Percentiles rank a stretch among this genome's conserved stretches.
Conservation (phyloP, 2,329 filamentous ascomycete species). For the Penicillium griseofulvum region DNA sequence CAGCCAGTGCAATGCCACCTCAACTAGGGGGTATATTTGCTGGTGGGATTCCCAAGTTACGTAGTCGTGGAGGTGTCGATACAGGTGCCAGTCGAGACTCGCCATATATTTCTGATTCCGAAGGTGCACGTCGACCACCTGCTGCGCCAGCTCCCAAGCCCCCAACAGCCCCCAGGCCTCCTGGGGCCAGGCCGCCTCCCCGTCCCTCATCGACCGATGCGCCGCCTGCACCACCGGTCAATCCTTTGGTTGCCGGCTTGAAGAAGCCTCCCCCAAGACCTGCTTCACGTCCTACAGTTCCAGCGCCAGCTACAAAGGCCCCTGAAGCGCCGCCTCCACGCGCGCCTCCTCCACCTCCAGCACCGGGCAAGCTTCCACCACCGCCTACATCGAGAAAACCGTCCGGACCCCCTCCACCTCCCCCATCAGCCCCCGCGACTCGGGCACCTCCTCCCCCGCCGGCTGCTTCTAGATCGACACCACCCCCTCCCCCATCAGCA, state of each 20-base stretch:
- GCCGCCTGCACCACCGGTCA: constrained; percentile 51
- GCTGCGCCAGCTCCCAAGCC: constrained; percentile 55
- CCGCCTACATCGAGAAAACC: constrained; percentile 60
- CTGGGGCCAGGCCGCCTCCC: constrained; percentile 51
- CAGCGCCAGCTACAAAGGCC: constrained; percentile 55
- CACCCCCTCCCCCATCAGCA: constrained; percentile 26
- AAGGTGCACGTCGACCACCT: constrained; percentile 53
- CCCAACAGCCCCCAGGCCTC: constrained; percentile 53
- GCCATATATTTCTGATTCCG: constrained; percentile 79
- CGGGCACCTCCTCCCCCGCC: constrained; percentile 44
- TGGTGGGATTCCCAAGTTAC: constrained; percentile 91
- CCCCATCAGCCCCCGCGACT: constrained; percentile 44
- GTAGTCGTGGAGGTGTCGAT: constrained; percentile 79
- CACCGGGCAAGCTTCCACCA: constrained; percentile 49
- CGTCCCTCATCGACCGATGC: constrained; percentile 51
- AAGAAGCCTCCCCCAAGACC: constrained; percentile 56
- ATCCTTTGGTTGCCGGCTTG: constrained; percentile 55
- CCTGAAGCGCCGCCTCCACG: constrained; percentile 48
- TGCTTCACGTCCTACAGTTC: constrained; percentile 57
- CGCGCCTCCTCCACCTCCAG: constrained; percentile 67
- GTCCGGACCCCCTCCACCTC: constrained; percentile 49
- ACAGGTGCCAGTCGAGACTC: constrained; percentile 70
- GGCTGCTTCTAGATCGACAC: constrained; percentile 46
- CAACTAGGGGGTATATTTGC: constrained; percentile 87
- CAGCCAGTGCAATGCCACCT: constrained; percentile 54